These are phyloP conservation scores for Panaeolus papilionaceus DNA, from an alignment of 768 basidiomycete genomes.

Conservation along the genomic window DNA sequence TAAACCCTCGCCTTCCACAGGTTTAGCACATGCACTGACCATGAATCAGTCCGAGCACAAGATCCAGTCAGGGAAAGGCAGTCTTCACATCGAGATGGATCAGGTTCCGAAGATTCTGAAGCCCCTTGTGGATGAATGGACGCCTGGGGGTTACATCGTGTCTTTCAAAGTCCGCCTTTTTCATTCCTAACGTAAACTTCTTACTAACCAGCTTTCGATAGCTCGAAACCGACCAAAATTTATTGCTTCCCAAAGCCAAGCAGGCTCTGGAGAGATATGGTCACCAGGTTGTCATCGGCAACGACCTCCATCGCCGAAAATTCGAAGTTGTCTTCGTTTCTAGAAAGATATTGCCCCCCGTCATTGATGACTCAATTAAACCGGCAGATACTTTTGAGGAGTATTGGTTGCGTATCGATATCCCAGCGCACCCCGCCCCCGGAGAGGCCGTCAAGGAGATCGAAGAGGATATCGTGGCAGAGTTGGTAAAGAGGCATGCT, in stretches of 20 bases:
- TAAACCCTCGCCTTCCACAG: constrained; percentile 42
- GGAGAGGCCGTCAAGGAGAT: constrained; percentile 72
- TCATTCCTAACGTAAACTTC: constrained; percentile 1
- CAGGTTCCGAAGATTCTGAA: constrained; percentile 97
- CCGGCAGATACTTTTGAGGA: constrained; percentile 48
- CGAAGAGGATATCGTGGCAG: constrained; percentile 87
- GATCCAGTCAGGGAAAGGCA: constrained; percentile 97
- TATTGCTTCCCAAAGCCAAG: constrained; percentile 91
- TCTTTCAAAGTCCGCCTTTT: constrained; percentile 87
- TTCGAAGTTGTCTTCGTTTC: constrained; percentile 93
- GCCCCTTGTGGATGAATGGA: constrained; percentile 95
- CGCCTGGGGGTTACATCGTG: constrained; percentile 86
- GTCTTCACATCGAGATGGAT: constrained; percentile 95
- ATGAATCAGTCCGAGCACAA: constrained; percentile 88
- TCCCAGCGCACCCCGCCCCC: constrained; percentile 39
- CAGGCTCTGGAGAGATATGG: constrained; percentile 92
- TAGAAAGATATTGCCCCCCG: constrained; percentile 38
- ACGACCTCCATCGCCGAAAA: constrained; percentile 92
- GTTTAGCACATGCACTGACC: not conserved
- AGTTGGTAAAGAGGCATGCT: constrained; percentile 76
- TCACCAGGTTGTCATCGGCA: constrained; percentile 97
- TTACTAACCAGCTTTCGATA: constrained; percentile 35
- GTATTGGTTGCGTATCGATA: constrained; percentile 69
- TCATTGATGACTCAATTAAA: constrained; percentile 19
- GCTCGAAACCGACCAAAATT: constrained; percentile 89